Percentiles rank a stretch among this genome's conserved stretches.
These are phyloP conservation scores for Fusarium tuaranense DNA, from an alignment of 2,329 filamentous ascomycete species.

Conservation along the genomic window DNA sequence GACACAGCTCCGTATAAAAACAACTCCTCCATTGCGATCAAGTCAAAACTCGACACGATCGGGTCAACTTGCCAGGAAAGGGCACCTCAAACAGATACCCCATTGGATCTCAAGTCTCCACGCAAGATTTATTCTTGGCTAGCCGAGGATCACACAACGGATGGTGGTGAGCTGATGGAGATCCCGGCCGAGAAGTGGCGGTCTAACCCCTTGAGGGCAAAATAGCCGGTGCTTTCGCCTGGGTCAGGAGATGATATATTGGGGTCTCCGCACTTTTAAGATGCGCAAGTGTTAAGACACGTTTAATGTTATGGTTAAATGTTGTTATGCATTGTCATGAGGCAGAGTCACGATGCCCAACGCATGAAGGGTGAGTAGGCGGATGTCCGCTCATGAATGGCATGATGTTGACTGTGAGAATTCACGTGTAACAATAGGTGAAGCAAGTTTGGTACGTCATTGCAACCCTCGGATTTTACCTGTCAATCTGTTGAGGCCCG, in stretches of 20 bases:
- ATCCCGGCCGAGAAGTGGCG: not conserved
- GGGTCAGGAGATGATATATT: constrained; percentile 1
- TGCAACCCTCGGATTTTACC: not conserved
- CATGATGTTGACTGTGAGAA: not conserved
- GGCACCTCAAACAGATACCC: not conserved
- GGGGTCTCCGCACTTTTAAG: not conserved
- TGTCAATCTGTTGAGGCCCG: not conserved
- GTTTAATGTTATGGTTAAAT: not conserved
- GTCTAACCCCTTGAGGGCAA: not conserved
- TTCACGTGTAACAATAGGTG: not conserved
- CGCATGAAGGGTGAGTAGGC: not conserved
- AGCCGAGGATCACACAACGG: not conserved
- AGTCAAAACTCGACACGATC: not conserved
- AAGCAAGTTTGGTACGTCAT: not conserved
- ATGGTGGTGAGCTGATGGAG: not conserved
- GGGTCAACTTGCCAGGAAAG: constrained; percentile 20
- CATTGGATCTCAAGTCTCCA: not conserved
- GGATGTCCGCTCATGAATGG: not conserved
- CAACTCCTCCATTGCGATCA: not conserved
- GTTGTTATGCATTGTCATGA: not conserved
- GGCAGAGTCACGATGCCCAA: not conserved
- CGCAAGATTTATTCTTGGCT: not conserved
- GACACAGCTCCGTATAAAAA: not conserved
- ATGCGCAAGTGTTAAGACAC: not conserved
- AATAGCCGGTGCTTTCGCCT: not conserved